Conservation (phyloP, 805 yeast genomes). For the Metschnikowia similis region DNA sequence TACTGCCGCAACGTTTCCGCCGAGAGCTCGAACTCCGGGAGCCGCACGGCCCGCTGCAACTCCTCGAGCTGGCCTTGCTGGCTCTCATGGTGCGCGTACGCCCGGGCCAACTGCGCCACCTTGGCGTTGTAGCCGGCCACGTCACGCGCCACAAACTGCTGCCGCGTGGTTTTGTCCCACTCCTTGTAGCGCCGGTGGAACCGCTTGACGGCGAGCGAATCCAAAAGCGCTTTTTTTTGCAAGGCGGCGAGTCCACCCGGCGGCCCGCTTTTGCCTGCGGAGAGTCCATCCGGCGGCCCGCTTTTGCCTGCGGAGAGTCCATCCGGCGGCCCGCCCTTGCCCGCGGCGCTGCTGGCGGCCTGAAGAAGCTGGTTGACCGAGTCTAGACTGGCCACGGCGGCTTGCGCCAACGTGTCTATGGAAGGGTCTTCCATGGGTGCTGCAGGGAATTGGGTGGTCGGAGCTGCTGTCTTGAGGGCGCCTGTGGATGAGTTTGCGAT, state of each 20-base stretch:
- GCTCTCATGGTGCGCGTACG: conserved; percentile 22
- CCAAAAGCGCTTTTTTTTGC: conserved; percentile 18
- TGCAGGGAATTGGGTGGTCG: too few species aligned
- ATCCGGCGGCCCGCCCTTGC: background rate
- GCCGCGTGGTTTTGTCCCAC: conserved; percentile 21
- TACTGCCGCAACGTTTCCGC: conserved; percentile 24
- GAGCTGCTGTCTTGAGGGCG: too few species aligned
- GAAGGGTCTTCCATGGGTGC: background rate
- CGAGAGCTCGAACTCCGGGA: conserved; percentile 29
- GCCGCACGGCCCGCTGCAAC: conserved; percentile 18
- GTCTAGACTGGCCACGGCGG: conserved; percentile 5
- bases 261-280: background rate
- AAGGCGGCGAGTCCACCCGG: background rate
- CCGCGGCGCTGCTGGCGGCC: background rate
- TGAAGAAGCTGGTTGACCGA: conserved; percentile 7
- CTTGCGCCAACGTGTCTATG: background rate
- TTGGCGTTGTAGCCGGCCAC: conserved; percentile 28
- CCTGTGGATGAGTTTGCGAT: too few species aligned
- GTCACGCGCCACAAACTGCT: conserved; percentile 21
- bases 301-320: background rate
- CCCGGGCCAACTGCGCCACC: conserved; percentile 26
- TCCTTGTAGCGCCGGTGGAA: conserved; percentile 28
- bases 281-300: background rate
- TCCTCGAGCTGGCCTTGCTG: conserved; percentile 23
- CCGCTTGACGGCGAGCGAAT: conserved; percentile 31